These are phyloP conservation scores for Rhodotorula diobovata DNA, from an alignment of 768 basidiomycete genomes.

Conservation along the genomic window DNA sequence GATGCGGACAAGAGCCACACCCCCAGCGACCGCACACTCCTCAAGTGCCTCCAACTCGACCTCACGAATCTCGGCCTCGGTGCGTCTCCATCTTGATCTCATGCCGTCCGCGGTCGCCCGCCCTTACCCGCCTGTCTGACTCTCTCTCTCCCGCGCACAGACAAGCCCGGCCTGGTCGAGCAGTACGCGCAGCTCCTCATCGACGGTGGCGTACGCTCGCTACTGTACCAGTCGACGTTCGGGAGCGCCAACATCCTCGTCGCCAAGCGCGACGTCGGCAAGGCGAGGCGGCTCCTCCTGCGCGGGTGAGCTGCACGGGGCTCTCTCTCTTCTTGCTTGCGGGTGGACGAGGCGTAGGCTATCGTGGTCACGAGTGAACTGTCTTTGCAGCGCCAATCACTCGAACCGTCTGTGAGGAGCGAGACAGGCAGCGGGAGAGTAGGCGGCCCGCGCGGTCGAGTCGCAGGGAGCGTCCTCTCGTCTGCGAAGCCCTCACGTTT, in stretches of 20 bases:
- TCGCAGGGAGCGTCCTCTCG: too few relatives aligned
- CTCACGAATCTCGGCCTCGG: conserved; percentile 62
- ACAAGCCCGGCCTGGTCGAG: conserved; percentile 72
- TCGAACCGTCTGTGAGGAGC: too few relatives aligned
- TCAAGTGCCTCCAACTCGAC: conserved; percentile 73
- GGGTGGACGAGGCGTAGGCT: too few relatives aligned
- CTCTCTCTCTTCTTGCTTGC: too few relatives aligned
- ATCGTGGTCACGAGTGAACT: too few relatives aligned
- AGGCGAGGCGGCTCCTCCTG: conserved; percentile 29
- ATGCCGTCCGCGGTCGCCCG: background rate
- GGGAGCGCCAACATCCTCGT: conserved; percentile 69
- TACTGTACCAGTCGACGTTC: conserved; percentile 79
- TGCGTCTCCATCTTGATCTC: background rate
- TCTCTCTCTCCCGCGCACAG: conserved; percentile 49
- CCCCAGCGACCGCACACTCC: conserved; percentile 39
- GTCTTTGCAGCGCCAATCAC: too few relatives aligned
- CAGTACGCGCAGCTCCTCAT: conserved; percentile 70
- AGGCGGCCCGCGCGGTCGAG: too few relatives aligned
- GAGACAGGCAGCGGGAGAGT: too few relatives aligned
- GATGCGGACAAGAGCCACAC: background rate
- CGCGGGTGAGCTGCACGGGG: background rate
- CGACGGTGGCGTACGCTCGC: conserved; percentile 55
- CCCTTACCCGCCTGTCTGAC: too few relatives aligned
- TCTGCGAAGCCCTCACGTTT: too few relatives aligned
- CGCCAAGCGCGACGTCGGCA: conserved; percentile 31